Base-by-base conservation (phyloP, 192 early-diverging fungal species). In the Coemansia sp. region DNA sequence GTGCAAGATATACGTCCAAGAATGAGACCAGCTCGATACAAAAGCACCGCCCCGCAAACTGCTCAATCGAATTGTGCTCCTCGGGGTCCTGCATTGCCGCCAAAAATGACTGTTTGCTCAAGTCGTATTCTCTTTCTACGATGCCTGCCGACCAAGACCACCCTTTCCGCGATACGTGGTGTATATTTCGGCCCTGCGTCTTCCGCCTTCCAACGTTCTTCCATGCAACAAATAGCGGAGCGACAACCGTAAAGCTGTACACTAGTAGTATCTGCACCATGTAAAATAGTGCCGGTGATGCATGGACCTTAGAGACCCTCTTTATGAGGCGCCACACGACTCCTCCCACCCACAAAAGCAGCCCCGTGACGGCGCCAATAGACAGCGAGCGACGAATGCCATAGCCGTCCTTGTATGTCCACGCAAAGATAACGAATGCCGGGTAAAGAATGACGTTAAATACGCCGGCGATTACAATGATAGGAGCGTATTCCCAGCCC, bases 21-120 rank as follows among this genome's bases (percentile, higher is more conserved):
- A 74, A 74, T 13, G 43, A 60, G 0, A 74, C 34, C 25, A 74
- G 65, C 57, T 74, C 72, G 56, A 55, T 41, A 39, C 72, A 74
- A 59, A 74, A 74, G 45, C 72, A 74, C n/a, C 55, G 25, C 35
- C 43, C 28, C 33, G 72, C 72, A 61, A 60, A 64, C 3, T 3
- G 23, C 25, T 68, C 55, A 34, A 74, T 68, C 16, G 58, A 59
- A 28, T 60, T 20, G 37, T 74, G 66, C 41, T 74, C 66, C 12
- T 37, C 43, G 3, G 65, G 25, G 31, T 74, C 72, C 11, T 66
- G 65, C 36, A 74, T 57, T 25, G 65, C 72, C n/a, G 36, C 26
- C 33, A 68, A 34, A 60, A 74, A 74, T 3, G 65, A 60, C 36
- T 67, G 61, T 42, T 53, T 67, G 38, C 61, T 67, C 28, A 56